Evolutionary conservation across 2,329 filamentous ascomycete genomes (phyloP).

Genomic region (Colletotrichum orchidophilum): DNA sequence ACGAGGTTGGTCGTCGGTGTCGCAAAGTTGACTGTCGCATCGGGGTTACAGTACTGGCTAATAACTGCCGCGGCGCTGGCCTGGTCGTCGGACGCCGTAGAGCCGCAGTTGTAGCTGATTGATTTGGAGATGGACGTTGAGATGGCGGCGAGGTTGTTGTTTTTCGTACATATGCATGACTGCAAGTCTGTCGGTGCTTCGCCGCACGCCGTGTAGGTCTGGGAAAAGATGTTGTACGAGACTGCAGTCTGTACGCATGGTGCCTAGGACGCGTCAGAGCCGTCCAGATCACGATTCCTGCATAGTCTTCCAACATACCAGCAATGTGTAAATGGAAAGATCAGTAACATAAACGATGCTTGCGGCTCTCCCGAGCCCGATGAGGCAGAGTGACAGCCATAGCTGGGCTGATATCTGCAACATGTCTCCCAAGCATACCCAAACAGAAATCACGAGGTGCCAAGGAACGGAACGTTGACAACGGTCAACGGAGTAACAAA

Average conservation of each 20-base stretch:
- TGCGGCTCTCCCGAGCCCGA: background rate
- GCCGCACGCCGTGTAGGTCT: conserved; percentile 55
- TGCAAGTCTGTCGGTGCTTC: conserved; percentile 55
- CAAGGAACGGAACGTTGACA: conserved; percentile 6
- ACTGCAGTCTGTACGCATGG: conserved; percentile 60
- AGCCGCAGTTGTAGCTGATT: conserved; percentile 54
- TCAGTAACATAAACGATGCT: conserved; percentile 56
- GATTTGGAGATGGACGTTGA: conserved; percentile 49
- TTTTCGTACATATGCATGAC: conserved; percentile 62
- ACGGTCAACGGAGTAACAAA: background rate
- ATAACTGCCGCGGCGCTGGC: conserved; percentile 57
- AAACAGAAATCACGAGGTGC: background rate
- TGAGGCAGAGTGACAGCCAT: background rate
- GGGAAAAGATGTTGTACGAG: conserved; percentile 51
- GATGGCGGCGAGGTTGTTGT: conserved; percentile 50
- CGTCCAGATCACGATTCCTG: background rate
- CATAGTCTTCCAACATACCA: conserved; percentile 44
- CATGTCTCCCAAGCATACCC: background rate
- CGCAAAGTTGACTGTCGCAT: conserved; percentile 48
- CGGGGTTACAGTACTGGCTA: conserved; percentile 60
- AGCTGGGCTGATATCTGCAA: background rate
- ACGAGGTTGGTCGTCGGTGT: conserved; percentile 53
- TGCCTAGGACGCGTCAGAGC: conserved; percentile 46
- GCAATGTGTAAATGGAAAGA: conserved; percentile 50
- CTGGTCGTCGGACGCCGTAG: conserved; percentile 57